Evolutionary conservation across 106 monocot genomes (phyloP), one percentile per base, ranked within the genome.

Genomic region (Allium fistulosum): DNA sequence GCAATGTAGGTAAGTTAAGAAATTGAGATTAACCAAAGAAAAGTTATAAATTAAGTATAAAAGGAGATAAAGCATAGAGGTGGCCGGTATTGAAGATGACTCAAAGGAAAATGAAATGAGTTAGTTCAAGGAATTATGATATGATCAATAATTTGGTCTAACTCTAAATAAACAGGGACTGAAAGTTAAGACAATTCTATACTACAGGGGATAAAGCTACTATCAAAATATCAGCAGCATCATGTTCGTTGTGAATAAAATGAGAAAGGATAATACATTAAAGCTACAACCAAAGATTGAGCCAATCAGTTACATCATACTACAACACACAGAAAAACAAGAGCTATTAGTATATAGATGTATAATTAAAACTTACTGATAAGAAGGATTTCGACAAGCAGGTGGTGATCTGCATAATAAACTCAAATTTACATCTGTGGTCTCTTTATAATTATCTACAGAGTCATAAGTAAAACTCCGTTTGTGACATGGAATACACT

Each of bases 401-500:
- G 72, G 68, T 37, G 37, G 37, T 53, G 76, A 86, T 48, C 63
- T n/a, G 28, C 66, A 49, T 9, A 11, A 26, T 26, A 18, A 74
- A 52, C 52, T 60, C 4, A 65, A 61, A 60, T 57, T 57, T 16
- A 45, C 79, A 37, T 77, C 82, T 9, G 57, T 69, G 0, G 37
- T 51, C 27, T 59, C 65, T 48, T 16, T 57, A 18, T 69, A 68
- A 65, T 58, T 28, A 13, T 72, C 72, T 11, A 78, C 17, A 56
- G 81, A 83, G 4, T 86, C 81, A 69, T 79, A 81, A 9, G 90
- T 87, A 67, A 71, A 63, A 73, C 90, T 91, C 78, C 90, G 76
- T 63, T 81, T 75, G 49, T 79, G 88, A 66, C 26, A 58, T 53
- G 73, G 46, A 48, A 28, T 63, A 10, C 51, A 46, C 17, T 76